phyloP scores from a whole-genome alignment of 2,329 filamentous ascomycete genomes.

The Juglanconis sp. region DNA sequence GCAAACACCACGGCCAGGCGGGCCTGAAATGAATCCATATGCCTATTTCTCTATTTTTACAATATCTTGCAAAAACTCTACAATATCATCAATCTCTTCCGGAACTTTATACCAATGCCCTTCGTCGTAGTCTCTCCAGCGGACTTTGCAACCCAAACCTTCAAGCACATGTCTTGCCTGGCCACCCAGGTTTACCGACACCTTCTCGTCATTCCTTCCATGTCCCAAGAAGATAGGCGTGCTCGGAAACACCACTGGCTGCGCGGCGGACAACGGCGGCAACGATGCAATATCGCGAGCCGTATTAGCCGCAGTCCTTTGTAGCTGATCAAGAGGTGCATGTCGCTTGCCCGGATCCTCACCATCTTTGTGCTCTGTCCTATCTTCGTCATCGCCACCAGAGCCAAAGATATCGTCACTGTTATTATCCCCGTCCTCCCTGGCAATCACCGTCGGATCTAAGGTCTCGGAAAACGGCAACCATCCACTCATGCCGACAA shows the following conservation, averaged over 20 bases:
- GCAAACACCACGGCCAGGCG: too few species aligned
- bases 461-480: constrained; percentile 37
- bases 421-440: constrained; percentile 2
- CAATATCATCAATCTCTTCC: constrained; percentile 9
- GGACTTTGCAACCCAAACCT: not conserved
- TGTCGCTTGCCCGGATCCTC: not conserved
- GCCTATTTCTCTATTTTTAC: not conserved
- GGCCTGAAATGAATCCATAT: too few species aligned
- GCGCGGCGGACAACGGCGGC: not conserved
- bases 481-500: constrained; percentile 43
- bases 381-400: not conserved
- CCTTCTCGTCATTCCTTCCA: constrained; percentile 38
- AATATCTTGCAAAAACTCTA: not conserved
- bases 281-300: constrained; percentile 3
- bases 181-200: constrained; percentile 24
- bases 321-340: not conserved
- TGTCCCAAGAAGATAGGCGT: constrained; percentile 45
- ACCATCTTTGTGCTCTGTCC: not conserved
- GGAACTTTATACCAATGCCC: constrained; percentile 9
- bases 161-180: constrained; percentile 6
- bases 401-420: constrained; percentile 16
- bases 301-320: constrained; percentile 16
- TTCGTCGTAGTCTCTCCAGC: constrained; percentile 4
- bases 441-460: constrained; percentile 15
- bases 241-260: not conserved